Evolutionary conservation across 768 basidiomycete genomes (phyloP).

Genomic region (Solioccasus polychromus): DNA sequence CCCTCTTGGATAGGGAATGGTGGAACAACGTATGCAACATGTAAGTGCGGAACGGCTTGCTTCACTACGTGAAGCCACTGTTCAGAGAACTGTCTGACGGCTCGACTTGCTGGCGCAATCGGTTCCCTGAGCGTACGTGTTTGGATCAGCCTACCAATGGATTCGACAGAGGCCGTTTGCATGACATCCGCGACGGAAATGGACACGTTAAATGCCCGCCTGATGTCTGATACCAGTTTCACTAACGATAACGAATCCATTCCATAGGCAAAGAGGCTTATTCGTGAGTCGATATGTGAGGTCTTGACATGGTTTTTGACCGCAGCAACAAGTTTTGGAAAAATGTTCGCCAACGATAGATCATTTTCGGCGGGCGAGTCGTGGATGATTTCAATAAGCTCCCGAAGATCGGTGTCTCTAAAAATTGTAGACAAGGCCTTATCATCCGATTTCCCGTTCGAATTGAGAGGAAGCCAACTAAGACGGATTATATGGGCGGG

Average conservation of each 20-base stretch:
- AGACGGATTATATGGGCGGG: constrained; percentile 49
- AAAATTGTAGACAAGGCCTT: constrained; percentile 30
- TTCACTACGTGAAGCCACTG: constrained; percentile 13
- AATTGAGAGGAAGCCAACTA: constrained; percentile 46
- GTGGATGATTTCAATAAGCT: constrained; percentile 14
- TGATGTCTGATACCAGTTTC: constrained; percentile 22
- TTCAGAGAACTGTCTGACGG: constrained; percentile 16
- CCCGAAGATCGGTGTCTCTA: constrained; percentile 18
- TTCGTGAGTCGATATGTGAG: constrained; percentile 16
- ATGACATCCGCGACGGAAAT: constrained; percentile 32
- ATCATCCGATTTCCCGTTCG: constrained; percentile 34
- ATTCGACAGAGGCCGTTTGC: constrained; percentile 21
- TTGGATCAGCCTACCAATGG: constrained; percentile 18
- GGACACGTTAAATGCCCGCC: constrained; percentile 12
- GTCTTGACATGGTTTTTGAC: constrained; percentile 25
- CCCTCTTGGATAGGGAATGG: constrained; percentile 48
- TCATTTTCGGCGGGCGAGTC: neutral
- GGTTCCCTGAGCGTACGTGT: neutral
- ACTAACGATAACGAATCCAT: constrained; percentile 31
- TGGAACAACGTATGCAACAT: constrained; percentile 32
- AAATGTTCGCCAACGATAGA: constrained; percentile 20
- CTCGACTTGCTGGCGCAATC: neutral
- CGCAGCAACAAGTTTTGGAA: constrained; percentile 36
- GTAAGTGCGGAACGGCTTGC: constrained; percentile 2
- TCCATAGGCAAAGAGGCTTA: constrained; percentile 33